Percentiles rank a stretch among this genome's conserved stretches.
Conservation (phyloP, 306 rosid genomes). For the Castanea crenata region DNA sequence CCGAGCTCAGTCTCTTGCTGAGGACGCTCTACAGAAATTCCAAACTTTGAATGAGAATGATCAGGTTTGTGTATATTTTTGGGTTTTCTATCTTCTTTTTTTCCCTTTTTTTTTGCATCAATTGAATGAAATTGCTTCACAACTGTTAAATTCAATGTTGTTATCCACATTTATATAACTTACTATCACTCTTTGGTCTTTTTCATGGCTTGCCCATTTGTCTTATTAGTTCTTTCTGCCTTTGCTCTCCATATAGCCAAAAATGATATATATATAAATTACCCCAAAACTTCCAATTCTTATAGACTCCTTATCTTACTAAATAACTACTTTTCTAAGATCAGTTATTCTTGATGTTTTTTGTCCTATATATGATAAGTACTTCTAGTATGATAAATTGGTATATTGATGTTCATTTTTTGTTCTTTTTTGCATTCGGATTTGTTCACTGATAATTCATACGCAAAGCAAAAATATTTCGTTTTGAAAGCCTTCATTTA, state of each 20-base stretch:
- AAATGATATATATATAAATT: neutral
- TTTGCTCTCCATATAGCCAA: neutral
- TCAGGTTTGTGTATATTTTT: slow-evolving; percentile 25
- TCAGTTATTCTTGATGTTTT: too few relatives aligned
- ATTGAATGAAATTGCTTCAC: neutral
- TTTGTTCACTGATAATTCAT: neutral
- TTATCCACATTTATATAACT: neutral
- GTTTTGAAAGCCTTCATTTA: neutral
- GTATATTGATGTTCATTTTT: too few relatives aligned
- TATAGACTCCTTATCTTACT: too few relatives aligned
- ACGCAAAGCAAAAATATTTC: neutral
- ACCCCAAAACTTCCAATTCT: too few relatives aligned
- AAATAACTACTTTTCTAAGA: too few relatives aligned
- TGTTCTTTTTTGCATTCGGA: neutral
- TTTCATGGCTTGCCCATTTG: neutral
- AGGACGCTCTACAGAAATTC: slow-evolving; percentile 37
- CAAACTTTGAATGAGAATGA: slow-evolving; percentile 16
- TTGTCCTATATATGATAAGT: too few relatives aligned
- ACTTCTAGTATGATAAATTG: too few relatives aligned
- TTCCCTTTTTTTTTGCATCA: neutral
- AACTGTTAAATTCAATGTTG: neutral
- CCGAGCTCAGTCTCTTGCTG: slow-evolving; percentile 60
- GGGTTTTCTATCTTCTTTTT: too few relatives aligned
- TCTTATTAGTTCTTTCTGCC: neutral
- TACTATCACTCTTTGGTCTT: neutral